These are phyloP conservation scores for Trichoderma semiorbis DNA, from an alignment of 2,329 filamentous ascomycete genomes.

Conservation along the genomic window DNA sequence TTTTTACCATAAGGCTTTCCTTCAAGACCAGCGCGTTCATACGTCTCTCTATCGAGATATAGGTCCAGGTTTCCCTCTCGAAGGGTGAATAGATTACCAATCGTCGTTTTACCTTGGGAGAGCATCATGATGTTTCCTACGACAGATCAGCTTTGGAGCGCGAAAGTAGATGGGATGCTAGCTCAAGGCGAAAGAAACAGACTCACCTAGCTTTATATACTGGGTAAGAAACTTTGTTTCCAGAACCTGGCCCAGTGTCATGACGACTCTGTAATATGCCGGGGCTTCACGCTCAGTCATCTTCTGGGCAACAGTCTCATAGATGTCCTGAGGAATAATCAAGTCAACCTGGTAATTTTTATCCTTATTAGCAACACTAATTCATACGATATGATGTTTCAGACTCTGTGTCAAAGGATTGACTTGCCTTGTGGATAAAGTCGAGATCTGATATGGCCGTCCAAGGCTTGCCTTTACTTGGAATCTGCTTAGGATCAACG, in stretches of 20 bases:
- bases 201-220: conserved; percentile 73
- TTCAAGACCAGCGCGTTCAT: conserved; percentile 76
- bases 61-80: conserved; percentile 69
- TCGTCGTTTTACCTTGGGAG: conserved; percentile 68
- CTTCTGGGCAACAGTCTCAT: conserved; percentile 51
- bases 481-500: conserved; percentile 66
- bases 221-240: conserved; percentile 74
- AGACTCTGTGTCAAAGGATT: background rate
- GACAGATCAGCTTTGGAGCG: background rate
- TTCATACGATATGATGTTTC: background rate
- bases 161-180: background rate
- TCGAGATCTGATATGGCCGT: conserved; percentile 60
- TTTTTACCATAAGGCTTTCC: conserved; percentile 64
- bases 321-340: conserved; percentile 64
- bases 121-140: conserved; percentile 80
- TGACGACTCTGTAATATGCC: conserved; percentile 64
- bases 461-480: conserved; percentile 74
- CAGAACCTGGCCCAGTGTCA: conserved; percentile 70
- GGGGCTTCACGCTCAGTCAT: conserved; percentile 40
- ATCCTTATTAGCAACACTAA: background rate
- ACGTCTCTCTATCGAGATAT: conserved; percentile 75
- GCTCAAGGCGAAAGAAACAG: background rate
- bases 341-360: conserved; percentile 55
- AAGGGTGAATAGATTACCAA: conserved; percentile 71
- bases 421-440: conserved; percentile 64